These are phyloP conservation scores for Picochlorum sp. DNA, from an alignment of 139 green algal species.

Conservation along the genomic window DNA sequence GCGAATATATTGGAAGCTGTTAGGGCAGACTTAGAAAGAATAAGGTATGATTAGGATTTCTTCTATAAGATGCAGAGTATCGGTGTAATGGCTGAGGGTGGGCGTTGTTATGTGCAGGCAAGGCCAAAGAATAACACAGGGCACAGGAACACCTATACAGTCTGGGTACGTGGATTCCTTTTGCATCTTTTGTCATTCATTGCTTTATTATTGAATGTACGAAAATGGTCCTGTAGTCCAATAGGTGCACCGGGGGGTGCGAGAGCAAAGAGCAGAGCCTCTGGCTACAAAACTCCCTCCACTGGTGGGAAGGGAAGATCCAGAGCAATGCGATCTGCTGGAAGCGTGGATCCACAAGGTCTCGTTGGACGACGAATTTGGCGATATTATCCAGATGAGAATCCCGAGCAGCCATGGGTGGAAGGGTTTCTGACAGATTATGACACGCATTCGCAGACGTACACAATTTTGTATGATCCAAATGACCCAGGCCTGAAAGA, in stretches of 20 bases:
- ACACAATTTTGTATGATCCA: slow-evolving; percentile 34
- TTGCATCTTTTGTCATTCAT: not conserved
- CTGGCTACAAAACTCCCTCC: not conserved
- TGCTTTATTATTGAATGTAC: not conserved
- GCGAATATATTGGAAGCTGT: slow-evolving; percentile 8
- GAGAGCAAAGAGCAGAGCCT: not conserved
- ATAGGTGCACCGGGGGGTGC: not conserved
- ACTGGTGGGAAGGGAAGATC: not conserved
- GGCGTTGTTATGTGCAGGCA: not conserved
- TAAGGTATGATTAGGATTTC: not conserved
- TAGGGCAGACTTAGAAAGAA: slow-evolving; percentile 7
- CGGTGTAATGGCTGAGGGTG: too few species aligned
- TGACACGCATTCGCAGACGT: slow-evolving; percentile 14
- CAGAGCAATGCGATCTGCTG: not conserved
- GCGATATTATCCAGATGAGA: slow-evolving; percentile 11
- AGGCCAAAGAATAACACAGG: not conserved
- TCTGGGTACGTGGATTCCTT: not conserved
- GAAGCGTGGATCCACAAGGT: slow-evolving; percentile 7
- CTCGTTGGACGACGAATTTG: slow-evolving; percentile 19
- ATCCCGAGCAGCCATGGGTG: slow-evolving; percentile 23
- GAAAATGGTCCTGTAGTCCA: not conserved
- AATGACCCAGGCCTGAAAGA: slow-evolving; percentile 21
- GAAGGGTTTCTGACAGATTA: slow-evolving; percentile 38
- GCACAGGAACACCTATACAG: not conserved
- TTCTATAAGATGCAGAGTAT: not conserved